These are phyloP conservation scores for Picea sitchensis DNA, from an alignment of 75 land plant genomes.

Conservation along the genomic window DNA sequence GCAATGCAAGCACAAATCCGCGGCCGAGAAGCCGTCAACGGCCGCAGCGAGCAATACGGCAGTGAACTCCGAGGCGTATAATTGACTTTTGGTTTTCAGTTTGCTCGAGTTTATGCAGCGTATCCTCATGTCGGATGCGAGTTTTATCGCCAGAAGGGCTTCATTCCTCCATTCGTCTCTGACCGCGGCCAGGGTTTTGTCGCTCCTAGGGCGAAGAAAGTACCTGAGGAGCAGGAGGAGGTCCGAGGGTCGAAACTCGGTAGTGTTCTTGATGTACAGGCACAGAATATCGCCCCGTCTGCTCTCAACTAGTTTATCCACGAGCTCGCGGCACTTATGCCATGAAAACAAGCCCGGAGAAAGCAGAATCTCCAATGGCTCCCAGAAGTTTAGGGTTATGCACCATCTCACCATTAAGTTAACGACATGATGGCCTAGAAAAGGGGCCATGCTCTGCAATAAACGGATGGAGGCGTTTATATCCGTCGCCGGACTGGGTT, in stretches of 20 bases:
- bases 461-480: not conserved
- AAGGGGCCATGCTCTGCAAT: slow-evolving; percentile 29
- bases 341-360: slow-evolving; percentile 8
- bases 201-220: slow-evolving; percentile 33
- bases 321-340: slow-evolving; percentile 17
- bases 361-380: slow-evolving; percentile 25
- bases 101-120: slow-evolving; percentile 1
- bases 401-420: slow-evolving; percentile 28
- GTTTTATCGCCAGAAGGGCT: slow-evolving; percentile 27
- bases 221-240: slow-evolving; percentile 43
- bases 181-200: slow-evolving; percentile 20
- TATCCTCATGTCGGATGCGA: slow-evolving; percentile 16
- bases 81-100: not conserved
- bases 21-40: slow-evolving; percentile 55
- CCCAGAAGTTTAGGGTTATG: slow-evolving; percentile 19
- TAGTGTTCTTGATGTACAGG: slow-evolving; percentile 25
- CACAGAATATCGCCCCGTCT: slow-evolving; percentile 36
- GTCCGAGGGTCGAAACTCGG: slow-evolving; percentile 46
- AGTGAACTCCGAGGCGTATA: slow-evolving; percentile 22
- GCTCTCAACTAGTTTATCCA: slow-evolving; percentile 36
- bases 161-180: slow-evolving; percentile 47
- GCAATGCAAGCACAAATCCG: slow-evolving; percentile 66
- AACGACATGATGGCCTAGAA: slow-evolving; percentile 23
- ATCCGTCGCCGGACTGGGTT: not conserved
- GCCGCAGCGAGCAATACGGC: slow-evolving; percentile 47